Conservation (phyloP, 106 monocot species). For the Dendrobium nobile region DNA sequence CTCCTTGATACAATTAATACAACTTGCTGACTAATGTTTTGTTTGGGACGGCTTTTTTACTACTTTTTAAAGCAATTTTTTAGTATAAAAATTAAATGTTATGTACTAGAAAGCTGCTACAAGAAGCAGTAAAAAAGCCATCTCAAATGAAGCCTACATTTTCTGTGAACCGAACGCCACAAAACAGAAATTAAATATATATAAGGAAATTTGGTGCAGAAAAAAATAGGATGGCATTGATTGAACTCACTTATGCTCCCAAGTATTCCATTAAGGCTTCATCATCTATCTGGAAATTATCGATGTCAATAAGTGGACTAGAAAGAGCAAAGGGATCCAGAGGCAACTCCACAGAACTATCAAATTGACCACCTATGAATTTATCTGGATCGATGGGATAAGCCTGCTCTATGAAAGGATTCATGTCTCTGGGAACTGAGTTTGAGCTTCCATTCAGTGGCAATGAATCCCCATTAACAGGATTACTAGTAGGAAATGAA, state of each 20-base stretch:
- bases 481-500: constrained; percentile 30
- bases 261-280: constrained; percentile 79
- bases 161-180: background rate
- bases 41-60: too few species aligned
- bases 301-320: constrained; percentile 55
- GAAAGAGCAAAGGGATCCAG: constrained; percentile 38
- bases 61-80: too few species aligned
- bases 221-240: background rate
- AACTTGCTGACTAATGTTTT: background rate
- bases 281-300: constrained; percentile 53
- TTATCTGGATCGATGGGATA: constrained; percentile 53
- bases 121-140: too few species aligned
- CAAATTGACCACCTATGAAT: constrained; percentile 43
- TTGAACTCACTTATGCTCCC: constrained; percentile 57
- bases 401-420: constrained; percentile 40
- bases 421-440: constrained; percentile 21
- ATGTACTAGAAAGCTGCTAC: too few species aligned
- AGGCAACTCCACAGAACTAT: constrained; percentile 31
- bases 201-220: background rate
- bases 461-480: constrained; percentile 26
- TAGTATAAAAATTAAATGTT: too few species aligned
- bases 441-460: constrained; percentile 31
- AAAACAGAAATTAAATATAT: background rate
- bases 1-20: background rate
- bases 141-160: background rate